Evolutionary conservation across 352 stramenopile genomes (phyloP).

Genomic region (Pythium aquatile): DNA sequence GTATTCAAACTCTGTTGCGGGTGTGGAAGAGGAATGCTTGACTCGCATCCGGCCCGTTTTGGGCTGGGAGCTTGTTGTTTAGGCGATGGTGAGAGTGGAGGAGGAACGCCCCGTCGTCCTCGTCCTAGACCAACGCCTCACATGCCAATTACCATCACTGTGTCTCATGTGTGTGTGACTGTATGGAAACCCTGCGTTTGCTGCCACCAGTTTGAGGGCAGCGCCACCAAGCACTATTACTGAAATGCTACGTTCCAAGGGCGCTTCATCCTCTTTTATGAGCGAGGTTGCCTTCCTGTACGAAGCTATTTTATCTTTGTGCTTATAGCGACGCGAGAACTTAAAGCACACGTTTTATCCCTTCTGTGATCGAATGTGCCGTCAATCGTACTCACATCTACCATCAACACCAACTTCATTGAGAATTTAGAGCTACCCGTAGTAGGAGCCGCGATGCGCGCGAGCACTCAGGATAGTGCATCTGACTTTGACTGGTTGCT

Average conservation of each 20-base stretch:
- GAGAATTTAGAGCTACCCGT: no score
- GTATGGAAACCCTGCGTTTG: constrained; percentile 3
- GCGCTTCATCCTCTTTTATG: not conserved
- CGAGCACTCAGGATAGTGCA: no score
- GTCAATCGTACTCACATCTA: constrained; percentile 79
- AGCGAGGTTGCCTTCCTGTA: constrained; percentile 27
- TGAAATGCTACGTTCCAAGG: constrained; percentile 63
- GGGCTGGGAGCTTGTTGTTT: constrained; percentile 52
- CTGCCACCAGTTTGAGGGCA: not conserved
- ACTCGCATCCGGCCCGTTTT: constrained; percentile 61
- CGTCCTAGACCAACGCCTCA: constrained; percentile 82
- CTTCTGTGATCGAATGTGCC: constrained; percentile 74
- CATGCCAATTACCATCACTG: constrained; percentile 29
- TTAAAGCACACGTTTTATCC: constrained; percentile 87
- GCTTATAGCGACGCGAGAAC: constrained; percentile 78
- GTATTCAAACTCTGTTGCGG: constrained; percentile 83
- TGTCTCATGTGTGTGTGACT: not conserved
- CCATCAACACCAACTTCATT: not conserved
- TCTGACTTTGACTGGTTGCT: constrained; percentile 42
- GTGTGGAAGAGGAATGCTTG: constrained; percentile 80
- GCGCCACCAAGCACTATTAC: constrained; percentile 52
- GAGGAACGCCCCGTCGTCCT: constrained; percentile 16
- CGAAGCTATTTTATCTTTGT: constrained; percentile 83
- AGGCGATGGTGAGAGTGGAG: constrained; percentile 83
- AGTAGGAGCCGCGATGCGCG: no score